Percentiles rank a stretch among this genome's conserved stretches.
These are phyloP conservation scores for Fusarium sp. DNA, from an alignment of 2,329 filamentous ascomycete genomes.

Conservation along the genomic window DNA sequence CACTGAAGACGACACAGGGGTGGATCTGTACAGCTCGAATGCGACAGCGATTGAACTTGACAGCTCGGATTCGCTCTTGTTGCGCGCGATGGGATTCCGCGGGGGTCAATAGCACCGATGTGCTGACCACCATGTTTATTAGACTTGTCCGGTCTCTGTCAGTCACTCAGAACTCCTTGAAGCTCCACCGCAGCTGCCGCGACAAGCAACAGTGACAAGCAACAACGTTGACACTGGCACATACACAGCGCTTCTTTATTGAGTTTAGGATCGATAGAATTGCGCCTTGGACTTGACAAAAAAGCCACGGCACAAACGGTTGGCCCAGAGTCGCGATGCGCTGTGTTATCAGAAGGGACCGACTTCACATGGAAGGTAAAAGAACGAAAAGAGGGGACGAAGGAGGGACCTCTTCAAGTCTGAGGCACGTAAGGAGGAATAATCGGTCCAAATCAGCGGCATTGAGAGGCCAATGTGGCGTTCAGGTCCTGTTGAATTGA, in stretches of 20 bases:
- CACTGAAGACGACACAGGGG: no score
- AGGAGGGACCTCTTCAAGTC: no score
- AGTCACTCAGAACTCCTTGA: neutral
- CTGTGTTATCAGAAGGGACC: neutral
- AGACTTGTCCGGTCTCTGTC: neutral
- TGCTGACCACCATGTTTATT: no score
- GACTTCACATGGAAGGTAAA: neutral
- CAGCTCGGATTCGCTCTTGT: no score
- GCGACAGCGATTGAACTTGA: neutral
- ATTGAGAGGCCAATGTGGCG: no score
- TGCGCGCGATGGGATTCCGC: no score
- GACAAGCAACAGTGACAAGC: neutral
- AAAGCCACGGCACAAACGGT: neutral
- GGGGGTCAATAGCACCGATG: no score
- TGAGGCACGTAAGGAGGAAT: neutral
- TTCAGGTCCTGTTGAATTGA: neutral
- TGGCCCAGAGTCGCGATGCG: neutral
- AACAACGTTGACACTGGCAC: neutral
- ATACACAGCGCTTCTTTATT: neutral
- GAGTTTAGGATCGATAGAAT: neutral
- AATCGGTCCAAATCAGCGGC: neutral
- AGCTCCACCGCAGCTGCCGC: neutral
- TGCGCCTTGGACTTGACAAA: neutral
- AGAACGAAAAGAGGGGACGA: no score
- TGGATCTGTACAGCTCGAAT: neutral